phyloP scores from a whole-genome alignment of 1,284 basidiomycete species.

The Boletus semigastroideus region DNA sequence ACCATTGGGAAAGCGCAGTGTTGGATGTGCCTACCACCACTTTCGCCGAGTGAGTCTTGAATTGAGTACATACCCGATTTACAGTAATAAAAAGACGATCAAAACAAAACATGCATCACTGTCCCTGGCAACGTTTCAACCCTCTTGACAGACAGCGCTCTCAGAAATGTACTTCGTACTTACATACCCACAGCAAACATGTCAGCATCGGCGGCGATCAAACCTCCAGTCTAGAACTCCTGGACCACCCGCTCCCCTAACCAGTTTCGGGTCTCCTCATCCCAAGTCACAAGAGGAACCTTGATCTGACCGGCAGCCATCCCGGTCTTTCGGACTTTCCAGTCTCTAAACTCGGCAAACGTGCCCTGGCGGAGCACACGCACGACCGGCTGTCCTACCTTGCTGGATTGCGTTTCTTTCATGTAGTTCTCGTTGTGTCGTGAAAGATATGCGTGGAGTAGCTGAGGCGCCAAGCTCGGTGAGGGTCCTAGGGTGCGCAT shows the following conservation, averaged over 20 bases:
- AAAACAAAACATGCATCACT: too few species aligned
- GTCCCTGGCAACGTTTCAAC: too few species aligned
- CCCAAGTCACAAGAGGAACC: conserved; percentile 18
- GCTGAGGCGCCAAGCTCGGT: neutral
- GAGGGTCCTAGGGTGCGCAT: conserved; percentile 6
- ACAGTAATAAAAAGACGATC: too few species aligned
- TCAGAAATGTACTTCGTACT: too few species aligned
- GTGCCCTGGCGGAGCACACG: conserved; percentile 19
- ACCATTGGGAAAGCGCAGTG: too few species aligned
- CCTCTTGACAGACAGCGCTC: too few species aligned
- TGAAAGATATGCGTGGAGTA: conserved; percentile 12
- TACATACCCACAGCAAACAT: too few species aligned
- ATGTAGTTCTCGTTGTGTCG: conserved; percentile 19
- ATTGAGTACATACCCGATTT: too few species aligned
- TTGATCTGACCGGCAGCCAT: conserved; percentile 19
- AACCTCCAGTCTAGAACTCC: conserved; percentile 10
- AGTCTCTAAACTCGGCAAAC: conserved; percentile 21
- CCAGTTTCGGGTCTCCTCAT: conserved; percentile 12
- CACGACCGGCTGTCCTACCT: conserved; percentile 7
- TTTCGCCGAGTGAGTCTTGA: too few species aligned
- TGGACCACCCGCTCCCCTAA: conserved; percentile 9
- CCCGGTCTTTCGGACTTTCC: conserved; percentile 13
- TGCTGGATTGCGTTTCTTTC: conserved; percentile 10
- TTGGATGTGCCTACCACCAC: too few species aligned
- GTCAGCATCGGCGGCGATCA: too few species aligned